Conservation (phyloP, 495 filamentous ascomycete species). For the Lophium mytilinum region DNA sequence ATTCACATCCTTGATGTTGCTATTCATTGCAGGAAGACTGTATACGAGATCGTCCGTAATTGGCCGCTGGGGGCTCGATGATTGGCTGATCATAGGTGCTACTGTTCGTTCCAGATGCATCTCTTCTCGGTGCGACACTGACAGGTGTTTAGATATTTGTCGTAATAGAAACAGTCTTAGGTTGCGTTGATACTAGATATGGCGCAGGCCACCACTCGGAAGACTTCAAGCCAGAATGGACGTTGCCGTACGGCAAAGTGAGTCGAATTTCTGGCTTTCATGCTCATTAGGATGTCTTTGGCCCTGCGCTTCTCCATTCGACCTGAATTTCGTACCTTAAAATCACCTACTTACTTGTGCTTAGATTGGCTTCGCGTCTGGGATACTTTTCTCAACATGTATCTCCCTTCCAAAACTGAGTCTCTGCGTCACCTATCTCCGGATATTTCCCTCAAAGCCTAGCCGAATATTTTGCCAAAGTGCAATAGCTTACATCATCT, state of each 20-base stretch:
- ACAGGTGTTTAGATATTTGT: not conserved
- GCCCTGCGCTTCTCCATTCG: no score
- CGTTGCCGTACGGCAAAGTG: not conserved
- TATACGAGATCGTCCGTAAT: constrained; percentile 8
- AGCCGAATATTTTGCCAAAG: not conserved
- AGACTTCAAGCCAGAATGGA: constrained; percentile 1
- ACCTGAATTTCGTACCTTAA: no score
- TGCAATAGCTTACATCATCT: not conserved
- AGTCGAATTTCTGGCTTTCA: no score
- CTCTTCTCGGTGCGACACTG: constrained; percentile 1
- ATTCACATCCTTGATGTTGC: not conserved
- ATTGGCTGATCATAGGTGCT: constrained; percentile 16
- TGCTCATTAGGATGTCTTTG: no score
- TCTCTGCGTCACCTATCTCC: not conserved
- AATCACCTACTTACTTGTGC: no score
- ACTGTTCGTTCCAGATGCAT: not conserved
- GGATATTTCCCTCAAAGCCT: not conserved
- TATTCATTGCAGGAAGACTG: constrained; percentile 4
- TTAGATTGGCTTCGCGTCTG: not conserved
- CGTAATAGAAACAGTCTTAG: no score
- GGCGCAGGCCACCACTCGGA: not conserved
- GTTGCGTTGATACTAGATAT: no score
- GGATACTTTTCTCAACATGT: not conserved
- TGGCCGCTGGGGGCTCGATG: constrained; percentile 5
- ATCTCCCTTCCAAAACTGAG: not conserved